Evolutionary conservation across 306 rosid genomes (phyloP).

Genomic region (Quercus aquifolioides): DNA sequence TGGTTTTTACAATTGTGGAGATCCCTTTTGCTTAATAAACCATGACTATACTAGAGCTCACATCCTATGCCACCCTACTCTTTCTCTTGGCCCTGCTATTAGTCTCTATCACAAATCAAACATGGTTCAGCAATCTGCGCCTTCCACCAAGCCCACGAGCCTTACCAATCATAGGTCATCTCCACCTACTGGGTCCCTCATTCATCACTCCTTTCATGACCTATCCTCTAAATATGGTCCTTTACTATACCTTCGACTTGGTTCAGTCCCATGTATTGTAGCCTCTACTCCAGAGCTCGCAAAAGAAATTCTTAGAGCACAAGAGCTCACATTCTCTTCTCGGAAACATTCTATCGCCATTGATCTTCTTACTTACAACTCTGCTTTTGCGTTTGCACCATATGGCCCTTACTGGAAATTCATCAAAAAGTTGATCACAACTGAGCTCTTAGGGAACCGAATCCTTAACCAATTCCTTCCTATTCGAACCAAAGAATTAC

Average conservation of each 20-base stretch:
- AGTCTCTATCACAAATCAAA: no score
- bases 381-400: slow-evolving; percentile 44
- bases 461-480: slow-evolving; percentile 11
- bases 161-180: slow-evolving; percentile 39
- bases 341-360: slow-evolving; percentile 26
- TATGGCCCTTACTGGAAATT: slow-evolving; percentile 45
- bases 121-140: no score
- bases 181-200: slow-evolving; percentile 36
- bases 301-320: slow-evolving; percentile 35
- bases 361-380: slow-evolving; percentile 26
- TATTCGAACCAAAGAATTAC: slow-evolving; percentile 27
- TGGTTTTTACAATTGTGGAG: no score
- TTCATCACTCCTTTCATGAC: slow-evolving; percentile 31
- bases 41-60: background rate
- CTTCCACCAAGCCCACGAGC: slow-evolving; percentile 42
- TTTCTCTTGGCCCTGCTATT: background rate
- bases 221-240: slow-evolving; percentile 40
- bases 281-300: slow-evolving; percentile 32
- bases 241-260: slow-evolving; percentile 34
- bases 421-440: slow-evolving; percentile 32
- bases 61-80: background rate
- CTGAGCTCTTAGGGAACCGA: slow-evolving; percentile 32
- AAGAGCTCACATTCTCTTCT: slow-evolving; percentile 32
- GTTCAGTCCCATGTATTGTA: slow-evolving; percentile 24
- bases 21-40: no score